Evolutionary conservation across 2,329 filamentous ascomycete genomes (phyloP), one percentile per base, ranked within the genome.

Genomic region (Sporothrix protearum): DNA sequence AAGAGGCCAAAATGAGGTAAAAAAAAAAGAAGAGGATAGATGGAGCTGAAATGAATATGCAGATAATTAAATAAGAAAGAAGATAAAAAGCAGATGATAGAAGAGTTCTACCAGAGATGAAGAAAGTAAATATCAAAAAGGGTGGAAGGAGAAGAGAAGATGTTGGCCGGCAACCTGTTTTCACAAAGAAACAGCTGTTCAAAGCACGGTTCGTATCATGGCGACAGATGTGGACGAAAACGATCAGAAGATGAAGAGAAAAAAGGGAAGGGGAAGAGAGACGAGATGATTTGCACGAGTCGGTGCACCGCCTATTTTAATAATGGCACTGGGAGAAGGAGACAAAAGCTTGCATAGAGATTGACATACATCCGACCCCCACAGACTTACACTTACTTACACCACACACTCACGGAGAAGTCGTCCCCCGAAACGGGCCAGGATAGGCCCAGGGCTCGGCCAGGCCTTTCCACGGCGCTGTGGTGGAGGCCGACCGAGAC

Each of bases 151-250:
- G 33, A 68, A 53, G 25, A 59, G 36, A 45, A 45, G 59, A 45
- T 64, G 70, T 71, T 71, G 70, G 19, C 70, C 70, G 47, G 70
- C 70, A 71, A 71, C 70, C 51, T 68, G 64, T 63, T 53, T 67
- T 67, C 63, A 45, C 33, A 68, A 4, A 22, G 7, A 66, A 49
- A 71, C 53, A 61, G 63, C 53, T 53, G 22, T 59, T 51, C 42
- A 71, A 22, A 53, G 42, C 49, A 36, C 33, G 25, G 59, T 63
- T 67, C 36, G 42, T 51, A 53, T 51, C 64, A 71, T 71, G 53
- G 61, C 68, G 68, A 61, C 47, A 28, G 33, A 22, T 61, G 25
- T 51, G 22, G 42, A 22, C 45, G 51, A 69, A 39, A 22, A 30
- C 22, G 28, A 63, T 49, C n/a, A 70, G 49, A 28, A 69, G 68